Conservation (phyloP, 768 basidiomycete species). For the Suillus subluteus region DNA sequence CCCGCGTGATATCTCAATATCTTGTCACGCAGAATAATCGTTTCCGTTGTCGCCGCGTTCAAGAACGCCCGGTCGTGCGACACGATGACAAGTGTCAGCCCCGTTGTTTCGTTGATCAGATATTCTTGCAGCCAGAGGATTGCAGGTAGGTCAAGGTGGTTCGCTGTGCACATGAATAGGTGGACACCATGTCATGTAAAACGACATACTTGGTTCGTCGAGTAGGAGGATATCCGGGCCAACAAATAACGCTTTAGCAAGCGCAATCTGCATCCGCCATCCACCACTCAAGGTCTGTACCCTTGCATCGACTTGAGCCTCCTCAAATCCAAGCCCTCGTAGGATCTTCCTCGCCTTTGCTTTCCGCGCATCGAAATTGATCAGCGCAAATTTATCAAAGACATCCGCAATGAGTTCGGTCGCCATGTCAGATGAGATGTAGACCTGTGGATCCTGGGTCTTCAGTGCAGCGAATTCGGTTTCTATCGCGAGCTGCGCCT, state of each 20-base stretch:
- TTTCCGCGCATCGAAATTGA: conserved; percentile 13
- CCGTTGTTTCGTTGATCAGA: conserved; percentile 42
- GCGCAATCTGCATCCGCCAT: conserved; percentile 62
- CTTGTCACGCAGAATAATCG: conserved; percentile 59
- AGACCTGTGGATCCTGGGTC: conserved; percentile 13
- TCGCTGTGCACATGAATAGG: conserved; percentile 26
- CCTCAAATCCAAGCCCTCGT: conserved; percentile 60
- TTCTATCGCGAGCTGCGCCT: conserved; percentile 15
- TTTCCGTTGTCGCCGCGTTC: conserved; percentile 61
- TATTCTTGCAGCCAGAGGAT: conserved; percentile 59
- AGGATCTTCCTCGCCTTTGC: conserved; percentile 52
- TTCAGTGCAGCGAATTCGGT: conserved; percentile 11
- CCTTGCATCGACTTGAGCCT: conserved; percentile 31
- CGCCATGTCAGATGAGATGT: conserved; percentile 14
- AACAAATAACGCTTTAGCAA: conserved; percentile 62
- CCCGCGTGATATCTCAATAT: conserved; percentile 60
- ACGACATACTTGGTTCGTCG: conserved; percentile 49
- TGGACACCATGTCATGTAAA: conserved; percentile 26
- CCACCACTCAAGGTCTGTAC: conserved; percentile 59
- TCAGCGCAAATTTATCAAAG: conserved; percentile 15
- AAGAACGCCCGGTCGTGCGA: conserved; percentile 71
- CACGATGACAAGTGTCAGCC: conserved; percentile 56
- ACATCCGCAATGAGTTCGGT: conserved; percentile 13
- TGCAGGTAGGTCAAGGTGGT: conserved; percentile 52
- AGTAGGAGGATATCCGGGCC: conserved; percentile 59